Base-by-base conservation (phyloP, 73 alveolate genomes). In the Stentor coeruleus region DNA sequence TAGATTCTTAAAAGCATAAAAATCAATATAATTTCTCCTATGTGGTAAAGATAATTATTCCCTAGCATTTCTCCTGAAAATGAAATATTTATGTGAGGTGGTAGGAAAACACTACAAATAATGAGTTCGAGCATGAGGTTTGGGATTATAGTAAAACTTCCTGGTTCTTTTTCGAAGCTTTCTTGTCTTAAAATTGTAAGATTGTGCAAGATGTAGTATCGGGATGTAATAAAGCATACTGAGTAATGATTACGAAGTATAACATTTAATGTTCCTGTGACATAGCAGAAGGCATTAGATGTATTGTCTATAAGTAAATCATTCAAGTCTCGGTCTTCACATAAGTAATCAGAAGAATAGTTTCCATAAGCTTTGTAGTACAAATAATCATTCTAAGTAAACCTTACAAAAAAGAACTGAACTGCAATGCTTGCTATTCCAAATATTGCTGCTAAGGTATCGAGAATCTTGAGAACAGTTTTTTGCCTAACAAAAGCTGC, bases 1-100 rank as follows among this genome's bases (percentile, higher is more conserved):
- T 85, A 86, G 81, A 82, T 37, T 73, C 89, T 88, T 59, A 85
- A 20, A 0, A 88, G 30, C 39, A 59, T 80, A 4, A 77, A 38
- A 39, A 59, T 86, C 3, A 35, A 41, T n/a, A 85, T 55, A 3
- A 88, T 20, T 39, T 74, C 84, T 74, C 82, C 75, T 31, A 80
- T 58, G 4, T 82, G 35, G 58, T 88, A 88, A 3, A 39, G 58
- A 58, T 86, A 88, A 6, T 26, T 66, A 20, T 40, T 40, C 33
- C n/a, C n/a, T 20, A 66, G 39, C 79, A 66, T 31, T 20, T 66
- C 40, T 40, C 79, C 79, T 20, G 26, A 14, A 33, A 66, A 66
- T 26, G 36, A 11, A 2, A 20, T 28, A 2, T 33, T 31, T 20
- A 66, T 11, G 0, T 31, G n/a, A 20, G 79, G 79, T 28, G 79